Percentiles rank a stretch among this genome's conserved stretches.
Conservation (phyloP, 2,329 filamentous ascomycete genomes). For the Dactylellina leptospora region DNA sequence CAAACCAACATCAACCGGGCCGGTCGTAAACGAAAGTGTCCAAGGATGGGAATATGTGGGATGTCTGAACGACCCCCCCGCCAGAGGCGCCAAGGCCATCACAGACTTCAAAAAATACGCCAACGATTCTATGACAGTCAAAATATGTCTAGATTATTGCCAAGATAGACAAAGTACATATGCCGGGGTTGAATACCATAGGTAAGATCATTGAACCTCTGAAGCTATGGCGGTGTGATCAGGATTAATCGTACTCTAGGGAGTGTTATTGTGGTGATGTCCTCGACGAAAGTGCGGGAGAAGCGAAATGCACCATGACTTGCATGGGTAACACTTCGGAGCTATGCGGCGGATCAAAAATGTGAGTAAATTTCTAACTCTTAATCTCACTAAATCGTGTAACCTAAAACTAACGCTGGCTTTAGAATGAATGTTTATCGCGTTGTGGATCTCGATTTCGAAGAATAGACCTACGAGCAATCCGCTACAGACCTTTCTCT, state of each 20-base stretch:
- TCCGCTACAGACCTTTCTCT: not conserved
- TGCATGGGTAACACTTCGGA: slow-evolving; percentile 38
- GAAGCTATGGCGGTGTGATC: not conserved
- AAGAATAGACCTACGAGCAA: not conserved
- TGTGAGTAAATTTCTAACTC: slow-evolving; percentile 2
- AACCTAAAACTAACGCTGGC: too few species aligned
- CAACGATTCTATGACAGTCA: slow-evolving; percentile 24
- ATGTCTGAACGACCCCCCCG: slow-evolving; percentile 27
- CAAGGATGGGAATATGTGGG: slow-evolving; percentile 16
- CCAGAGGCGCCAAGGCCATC: slow-evolving; percentile 12
- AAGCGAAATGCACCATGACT: not conserved
- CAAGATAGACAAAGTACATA: slow-evolving; percentile 6
- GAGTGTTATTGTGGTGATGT: slow-evolving; percentile 39
- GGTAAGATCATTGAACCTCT: not conserved
- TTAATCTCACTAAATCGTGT: not conserved
- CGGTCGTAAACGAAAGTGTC: not conserved
- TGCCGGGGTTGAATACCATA: slow-evolving; percentile 25
- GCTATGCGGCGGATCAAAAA: slow-evolving; percentile 31
- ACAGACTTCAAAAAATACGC: slow-evolving; percentile 18
- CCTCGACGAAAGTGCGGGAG: slow-evolving; percentile 11
- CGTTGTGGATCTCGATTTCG: not conserved
- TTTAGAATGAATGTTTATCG: slow-evolving; percentile 48
- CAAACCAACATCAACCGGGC: not conserved
- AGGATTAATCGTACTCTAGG: not conserved
- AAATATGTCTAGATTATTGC: slow-evolving; percentile 25